Evolutionary conservation across 2,329 filamentous ascomycete genomes (phyloP).

Genomic region (Fusarium cicatricum): DNA sequence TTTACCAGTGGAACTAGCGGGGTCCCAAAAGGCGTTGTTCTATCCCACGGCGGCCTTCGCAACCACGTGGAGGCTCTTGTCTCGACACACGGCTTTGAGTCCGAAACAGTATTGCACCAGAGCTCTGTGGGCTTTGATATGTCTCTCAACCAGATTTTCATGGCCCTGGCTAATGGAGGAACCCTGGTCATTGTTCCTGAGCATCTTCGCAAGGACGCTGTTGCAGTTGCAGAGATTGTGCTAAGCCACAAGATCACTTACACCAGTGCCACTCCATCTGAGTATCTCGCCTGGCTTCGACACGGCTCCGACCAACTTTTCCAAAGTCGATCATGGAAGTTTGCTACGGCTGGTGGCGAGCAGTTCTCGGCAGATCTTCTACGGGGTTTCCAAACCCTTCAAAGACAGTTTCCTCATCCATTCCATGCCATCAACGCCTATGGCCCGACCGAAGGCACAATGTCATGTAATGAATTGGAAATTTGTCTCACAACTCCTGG

Average conservation of each 20-base stretch:
- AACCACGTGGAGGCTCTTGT: constrained; percentile 41
- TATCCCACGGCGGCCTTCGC: constrained; percentile 42
- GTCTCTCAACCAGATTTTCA: constrained; percentile 15
- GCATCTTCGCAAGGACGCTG: constrained; percentile 4
- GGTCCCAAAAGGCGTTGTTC: constrained; percentile 52
- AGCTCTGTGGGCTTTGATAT: constrained; percentile 9
- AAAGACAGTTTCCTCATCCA: background rate
- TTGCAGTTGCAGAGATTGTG: constrained; percentile 3
- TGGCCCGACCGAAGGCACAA: constrained; percentile 43
- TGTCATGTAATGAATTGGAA: background rate
- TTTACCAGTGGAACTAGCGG: constrained; percentile 44
- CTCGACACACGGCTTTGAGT: constrained; percentile 22
- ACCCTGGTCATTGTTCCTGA: constrained; percentile 8
- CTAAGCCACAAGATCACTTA: constrained; percentile 9
- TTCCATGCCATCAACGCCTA: constrained; percentile 42
- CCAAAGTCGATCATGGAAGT: background rate
- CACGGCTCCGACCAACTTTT: background rate
- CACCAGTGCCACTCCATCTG: constrained; percentile 13
- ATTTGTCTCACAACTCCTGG: too few species aligned
- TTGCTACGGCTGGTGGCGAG: constrained; percentile 30
- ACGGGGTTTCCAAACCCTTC: background rate
- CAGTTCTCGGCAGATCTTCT: constrained; percentile 10
- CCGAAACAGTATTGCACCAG: constrained; percentile 44
- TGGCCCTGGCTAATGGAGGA: background rate
- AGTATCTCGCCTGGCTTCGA: constrained; percentile 14